Evolutionary conservation across 148 eudicot species (phyloP).

Genomic region (Pouteria glomerata): DNA sequence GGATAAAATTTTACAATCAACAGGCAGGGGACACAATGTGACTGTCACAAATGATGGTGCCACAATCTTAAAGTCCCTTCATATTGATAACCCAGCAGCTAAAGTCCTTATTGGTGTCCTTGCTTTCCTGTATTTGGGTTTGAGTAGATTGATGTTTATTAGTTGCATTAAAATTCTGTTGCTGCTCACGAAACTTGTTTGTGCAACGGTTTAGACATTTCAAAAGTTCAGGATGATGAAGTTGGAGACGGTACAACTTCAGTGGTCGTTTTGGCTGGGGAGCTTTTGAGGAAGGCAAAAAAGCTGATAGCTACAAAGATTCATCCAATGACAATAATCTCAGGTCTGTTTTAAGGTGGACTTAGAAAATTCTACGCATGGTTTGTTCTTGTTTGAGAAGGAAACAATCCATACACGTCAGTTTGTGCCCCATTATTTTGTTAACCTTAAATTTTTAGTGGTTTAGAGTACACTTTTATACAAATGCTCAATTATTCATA

Average conservation of each 20-base stretch:
- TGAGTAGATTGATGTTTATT: not conserved
- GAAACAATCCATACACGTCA: not conserved
- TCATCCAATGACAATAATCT: slow-evolving; percentile 96
- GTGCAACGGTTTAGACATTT: slow-evolving; percentile 52
- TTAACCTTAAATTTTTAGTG: too few species aligned
- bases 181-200: too few species aligned
- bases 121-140: not conserved
- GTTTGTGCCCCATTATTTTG: not conserved
- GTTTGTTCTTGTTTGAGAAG: too few species aligned
- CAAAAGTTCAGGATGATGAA: slow-evolving; percentile 97
- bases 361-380: not conserved
- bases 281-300: slow-evolving; percentile 93
- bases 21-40: slow-evolving; percentile 85
- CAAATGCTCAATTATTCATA: too few species aligned
- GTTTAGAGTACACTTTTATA: too few species aligned
- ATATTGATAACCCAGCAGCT: too few species aligned
- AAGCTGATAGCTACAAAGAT: slow-evolving; percentile 86
- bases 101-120: too few species aligned
- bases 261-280: slow-evolving; percentile 98
- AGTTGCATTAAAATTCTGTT: not conserved
- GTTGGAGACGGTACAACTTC: too few species aligned
- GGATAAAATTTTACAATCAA: slow-evolving; percentile 96
- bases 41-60: slow-evolving; percentile 99
- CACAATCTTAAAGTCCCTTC: slow-evolving; percentile 94
- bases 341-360: slow-evolving; percentile 43